Conservation (phyloP, 2,329 filamentous ascomycete species). For the Sporothrix brunneoviolacea region DNA sequence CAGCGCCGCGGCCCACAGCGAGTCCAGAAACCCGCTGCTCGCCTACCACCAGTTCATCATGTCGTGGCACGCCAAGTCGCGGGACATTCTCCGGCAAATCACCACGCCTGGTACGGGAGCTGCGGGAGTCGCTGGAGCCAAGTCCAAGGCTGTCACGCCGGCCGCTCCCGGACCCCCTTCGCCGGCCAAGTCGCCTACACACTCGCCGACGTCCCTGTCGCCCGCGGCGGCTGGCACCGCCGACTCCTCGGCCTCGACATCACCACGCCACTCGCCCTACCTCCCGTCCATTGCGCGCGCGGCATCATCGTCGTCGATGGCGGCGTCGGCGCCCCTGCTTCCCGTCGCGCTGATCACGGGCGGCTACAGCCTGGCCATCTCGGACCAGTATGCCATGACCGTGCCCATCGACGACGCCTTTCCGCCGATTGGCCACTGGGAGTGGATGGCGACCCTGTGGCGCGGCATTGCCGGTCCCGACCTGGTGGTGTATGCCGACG, state of each 20-base stretch:
- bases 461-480: slow-evolving; percentile 78
- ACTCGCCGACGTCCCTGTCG: neutral
- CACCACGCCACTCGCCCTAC: neutral
- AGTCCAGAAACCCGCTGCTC: slow-evolving; percentile 34
- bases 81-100: slow-evolving; percentile 56
- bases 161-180: neutral
- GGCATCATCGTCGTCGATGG: neutral
- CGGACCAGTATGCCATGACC: slow-evolving; percentile 66
- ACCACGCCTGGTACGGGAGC: slow-evolving; percentile 24
- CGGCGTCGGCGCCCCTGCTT: neutral
- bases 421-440: slow-evolving; percentile 84
- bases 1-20: slow-evolving; percentile 21
- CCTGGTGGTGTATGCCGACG: slow-evolving; percentile 55
- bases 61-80: slow-evolving; percentile 69
- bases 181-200: neutral
- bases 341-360: slow-evolving; percentile 66
- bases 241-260: neutral
- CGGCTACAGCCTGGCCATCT: slow-evolving; percentile 74
- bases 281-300: too few species aligned
- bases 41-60: slow-evolving; percentile 63
- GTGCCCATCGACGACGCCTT: slow-evolving; percentile 74
- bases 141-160: neutral
- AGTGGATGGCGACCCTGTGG: slow-evolving; percentile 95
- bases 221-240: neutral
- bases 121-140: too few species aligned